A percentile compares a stretch with the other conserved stretches of the same genome.
Conservation (phyloP, 1,139 yeast species). For the Blastobotrys apis region DNA sequence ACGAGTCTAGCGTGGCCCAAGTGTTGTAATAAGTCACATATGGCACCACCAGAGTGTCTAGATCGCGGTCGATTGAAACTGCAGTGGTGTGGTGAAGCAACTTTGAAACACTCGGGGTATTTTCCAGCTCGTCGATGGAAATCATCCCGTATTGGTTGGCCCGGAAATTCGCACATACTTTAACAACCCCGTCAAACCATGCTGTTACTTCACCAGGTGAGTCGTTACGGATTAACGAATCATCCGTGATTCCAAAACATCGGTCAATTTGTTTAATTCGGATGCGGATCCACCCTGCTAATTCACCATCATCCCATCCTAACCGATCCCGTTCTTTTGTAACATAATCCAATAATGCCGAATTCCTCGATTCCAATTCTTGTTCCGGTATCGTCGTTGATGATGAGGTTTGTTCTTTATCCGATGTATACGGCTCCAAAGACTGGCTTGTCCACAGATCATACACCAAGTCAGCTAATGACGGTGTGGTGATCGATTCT, state of each 20-base stretch:
- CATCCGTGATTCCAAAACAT: conserved; percentile 19
- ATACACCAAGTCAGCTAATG: conserved; percentile 15
- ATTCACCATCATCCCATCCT: conserved; percentile 19
- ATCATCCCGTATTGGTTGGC: conserved; percentile 10
- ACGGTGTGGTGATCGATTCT: conserved; percentile 20
- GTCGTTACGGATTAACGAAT: conserved; percentile 14
- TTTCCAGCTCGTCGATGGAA: conserved; percentile 22
- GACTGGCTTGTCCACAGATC: conserved; percentile 13
- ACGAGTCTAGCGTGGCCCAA: conserved; percentile 19
- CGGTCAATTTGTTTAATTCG: conserved; percentile 25
- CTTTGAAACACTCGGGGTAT: conserved; percentile 12
- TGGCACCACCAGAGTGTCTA: conserved; percentile 24
- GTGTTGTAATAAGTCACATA: conserved; percentile 20
- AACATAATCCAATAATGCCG: conserved; percentile 17
- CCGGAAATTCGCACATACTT: conserved; percentile 23
- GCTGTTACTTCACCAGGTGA: conserved; percentile 18
- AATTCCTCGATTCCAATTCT: conserved; percentile 16
- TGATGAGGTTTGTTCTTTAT: background rate
- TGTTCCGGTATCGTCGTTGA: conserved; percentile 11
- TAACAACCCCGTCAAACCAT: conserved; percentile 26
- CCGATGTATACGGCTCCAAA: background rate
- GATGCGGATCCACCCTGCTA: conserved; percentile 22
- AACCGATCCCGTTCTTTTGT: conserved; percentile 11
- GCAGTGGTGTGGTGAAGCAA: conserved; percentile 21
- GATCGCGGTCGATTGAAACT: conserved; percentile 22